Evolutionary conservation across 2,329 filamentous ascomycete species (phyloP), one percentile per base, ranked within the genome.

Genomic region (Grosmannia clavigera): DNA sequence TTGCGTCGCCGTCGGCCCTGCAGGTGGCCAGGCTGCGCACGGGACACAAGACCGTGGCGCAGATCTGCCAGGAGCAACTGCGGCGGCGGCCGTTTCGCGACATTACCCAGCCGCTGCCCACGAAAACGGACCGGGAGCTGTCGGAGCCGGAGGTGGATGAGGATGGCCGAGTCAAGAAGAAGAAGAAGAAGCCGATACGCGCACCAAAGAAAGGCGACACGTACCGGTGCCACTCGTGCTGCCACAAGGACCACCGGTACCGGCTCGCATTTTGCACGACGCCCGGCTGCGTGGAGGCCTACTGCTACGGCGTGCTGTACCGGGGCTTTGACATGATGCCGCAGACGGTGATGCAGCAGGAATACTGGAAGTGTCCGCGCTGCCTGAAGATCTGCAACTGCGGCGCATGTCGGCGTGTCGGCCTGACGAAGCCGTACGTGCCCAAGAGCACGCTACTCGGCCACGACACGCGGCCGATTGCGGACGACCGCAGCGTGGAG

Each of bases 281-380:
- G 46, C 74, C 75, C 3, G 81, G 80, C 10, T 97, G 94, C 68
- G 78, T 80, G 14, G 78, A 88, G 60, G 83, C 82, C 0, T 99
- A 95, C 70, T 97, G 94, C 71, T 99, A 95, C 68, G 92, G 92
- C n/a, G 87, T 87, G 19, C 78, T 99, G 1, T 97, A 91, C 73
- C 81, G 94, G 60, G 92, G 90, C 0, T 96, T 96, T 68, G 92
- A 97, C 70, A 82, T 91, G 70, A 87, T 90, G 81, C 94, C 94
- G 0, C 84, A 92, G 66, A 78, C 83, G 25, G 83, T 92, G 0
- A 86, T 96, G 80, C 85, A 95, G 68, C 80, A 89, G 64, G 82
- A 85, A 64, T 78, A 85, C 55, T 99, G 94, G 92, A 82, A 87
- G 67, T 99, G 94, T 65, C 94, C 94, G 0, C 90, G 86, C 68